phyloP scores from a whole-genome alignment of 1,284 basidiomycete species.

The Microstroma glucosiphilum region DNA sequence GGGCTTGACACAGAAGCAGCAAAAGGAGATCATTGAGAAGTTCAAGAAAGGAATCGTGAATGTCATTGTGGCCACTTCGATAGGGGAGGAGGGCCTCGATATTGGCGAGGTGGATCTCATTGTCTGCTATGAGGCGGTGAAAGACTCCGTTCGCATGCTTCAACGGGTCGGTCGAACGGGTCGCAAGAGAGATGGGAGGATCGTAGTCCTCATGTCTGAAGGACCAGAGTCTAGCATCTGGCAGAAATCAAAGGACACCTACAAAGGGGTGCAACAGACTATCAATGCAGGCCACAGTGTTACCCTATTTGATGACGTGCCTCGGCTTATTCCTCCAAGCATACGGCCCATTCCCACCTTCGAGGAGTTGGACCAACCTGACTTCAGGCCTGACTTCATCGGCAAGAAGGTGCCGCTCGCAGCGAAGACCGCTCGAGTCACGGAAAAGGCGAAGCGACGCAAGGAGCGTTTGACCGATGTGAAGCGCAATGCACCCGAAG shows the following conservation, averaged over 20 bases:
- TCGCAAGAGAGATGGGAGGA: conserved; percentile 79
- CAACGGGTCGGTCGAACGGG: conserved; percentile 95
- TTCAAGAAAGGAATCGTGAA: conserved; percentile 87
- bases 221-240: conserved; percentile 85
- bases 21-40: conserved; percentile 74
- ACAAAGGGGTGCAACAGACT: conserved; percentile 80
- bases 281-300: conserved; percentile 79
- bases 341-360: conserved; percentile 72
- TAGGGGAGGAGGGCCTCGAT: conserved; percentile 98
- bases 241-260: conserved; percentile 78
- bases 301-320: conserved; percentile 85
- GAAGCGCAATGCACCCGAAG: conserved; percentile 35
- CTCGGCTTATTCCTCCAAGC: conserved; percentile 72
- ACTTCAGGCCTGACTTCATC: conserved; percentile 45
- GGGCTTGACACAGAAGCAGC: conserved; percentile 84
- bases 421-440: conserved; percentile 5
- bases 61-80: conserved; percentile 88
- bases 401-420: conserved; percentile 14
- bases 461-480: conserved; percentile 36
- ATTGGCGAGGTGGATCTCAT: conserved; percentile 98
- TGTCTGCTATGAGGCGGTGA: conserved; percentile 92
- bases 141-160: conserved; percentile 91
- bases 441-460: conserved; percentile 18
- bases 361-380: conserved; percentile 60
- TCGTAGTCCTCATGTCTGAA: conserved; percentile 88